Conservation (phyloP, 2,329 filamentous ascomycete species). For the Xylaria arbuscula region DNA sequence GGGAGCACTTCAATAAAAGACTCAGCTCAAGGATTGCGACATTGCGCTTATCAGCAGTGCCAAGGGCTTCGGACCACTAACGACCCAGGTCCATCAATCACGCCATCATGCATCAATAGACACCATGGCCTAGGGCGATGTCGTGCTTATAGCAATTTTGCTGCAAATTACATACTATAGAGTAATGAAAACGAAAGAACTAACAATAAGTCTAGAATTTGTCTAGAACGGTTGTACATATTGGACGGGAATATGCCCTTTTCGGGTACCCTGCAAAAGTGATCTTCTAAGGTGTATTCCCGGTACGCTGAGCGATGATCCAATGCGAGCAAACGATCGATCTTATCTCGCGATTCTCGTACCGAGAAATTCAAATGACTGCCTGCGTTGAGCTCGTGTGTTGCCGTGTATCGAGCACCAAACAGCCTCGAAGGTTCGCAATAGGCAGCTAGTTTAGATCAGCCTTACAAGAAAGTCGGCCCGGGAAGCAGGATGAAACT, state of each 20-base stretch:
- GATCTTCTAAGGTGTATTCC: conserved; percentile 1
- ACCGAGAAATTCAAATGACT: background rate
- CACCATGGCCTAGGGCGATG: conserved; percentile 27
- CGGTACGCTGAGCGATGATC: background rate
- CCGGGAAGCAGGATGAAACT: background rate
- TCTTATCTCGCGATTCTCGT: conserved; percentile 1
- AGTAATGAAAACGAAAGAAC: conserved; percentile 3
- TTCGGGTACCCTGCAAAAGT: background rate
- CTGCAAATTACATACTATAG: conserved; percentile 12
- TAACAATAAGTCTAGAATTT: background rate
- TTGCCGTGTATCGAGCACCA: background rate
- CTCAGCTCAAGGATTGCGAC: conserved; percentile 26
- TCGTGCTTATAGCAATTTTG: conserved; percentile 16
- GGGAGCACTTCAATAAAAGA: conserved; percentile 6
- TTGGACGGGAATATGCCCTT: background rate
- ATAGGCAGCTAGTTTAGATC: background rate
- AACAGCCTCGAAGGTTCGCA: background rate
- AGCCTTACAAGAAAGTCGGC: background rate
- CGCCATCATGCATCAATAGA: conserved; percentile 33
- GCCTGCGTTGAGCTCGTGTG: background rate
- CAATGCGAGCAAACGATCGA: background rate
- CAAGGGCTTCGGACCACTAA: conserved; percentile 13
- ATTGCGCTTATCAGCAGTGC: conserved; percentile 12
- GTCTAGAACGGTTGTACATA: background rate
- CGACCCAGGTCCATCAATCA: conserved; percentile 22